Evolutionary conservation across 208 protist genomes (phyloP), one percentile per base, ranked within the genome.

Genomic region (Herpetomonas tarakana): DNA sequence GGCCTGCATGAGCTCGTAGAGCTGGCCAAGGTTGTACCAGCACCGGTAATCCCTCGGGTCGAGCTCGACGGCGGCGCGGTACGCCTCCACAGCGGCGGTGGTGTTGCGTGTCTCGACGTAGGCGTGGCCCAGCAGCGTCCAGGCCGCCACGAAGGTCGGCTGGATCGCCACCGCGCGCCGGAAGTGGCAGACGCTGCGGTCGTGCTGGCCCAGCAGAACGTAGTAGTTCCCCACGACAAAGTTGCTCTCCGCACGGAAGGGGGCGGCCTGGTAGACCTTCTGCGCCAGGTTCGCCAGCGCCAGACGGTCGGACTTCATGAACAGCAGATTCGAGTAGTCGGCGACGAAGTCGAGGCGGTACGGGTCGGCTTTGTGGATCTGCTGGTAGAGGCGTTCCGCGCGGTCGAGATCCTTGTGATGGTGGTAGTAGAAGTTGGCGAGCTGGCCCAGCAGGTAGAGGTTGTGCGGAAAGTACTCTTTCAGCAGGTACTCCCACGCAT

Each of bases 141-240:
- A 99, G 38, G 97, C 98, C 28, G 80, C 82, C 9, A 96, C 71
- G 63, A 94, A 98, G 31, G 68, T 74, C 3, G 86, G 81, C 51
- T 97, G 81, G 7, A 98, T 82, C 51, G 81, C 81, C 16, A 96
- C 76, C 4, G 93, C 87, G 29, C 96, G 78, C 56, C 94, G 71
- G 62, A 99, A 99, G 73, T 98, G 97, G 16, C 95, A 9, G 1
- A 99, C 88, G 0, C 97, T 96, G 28, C 97, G 96, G 27, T 98
- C 88, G 69, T 99, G 97, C 45, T 98, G 86, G 6, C 78, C 62
- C 57, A 95, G 79, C n/a, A 98, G 66, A 29, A 88, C 88, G 74
- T 98, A 99, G 72, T 98, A 99, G 82, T 99, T 99, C 22, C 97
- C 98, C 55, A 99, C 86, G 21, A 99, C 89, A 58, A 96, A 98